Conservation (phyloP, 176 grass and related monocot species). For the Pharus latifolius region DNA sequence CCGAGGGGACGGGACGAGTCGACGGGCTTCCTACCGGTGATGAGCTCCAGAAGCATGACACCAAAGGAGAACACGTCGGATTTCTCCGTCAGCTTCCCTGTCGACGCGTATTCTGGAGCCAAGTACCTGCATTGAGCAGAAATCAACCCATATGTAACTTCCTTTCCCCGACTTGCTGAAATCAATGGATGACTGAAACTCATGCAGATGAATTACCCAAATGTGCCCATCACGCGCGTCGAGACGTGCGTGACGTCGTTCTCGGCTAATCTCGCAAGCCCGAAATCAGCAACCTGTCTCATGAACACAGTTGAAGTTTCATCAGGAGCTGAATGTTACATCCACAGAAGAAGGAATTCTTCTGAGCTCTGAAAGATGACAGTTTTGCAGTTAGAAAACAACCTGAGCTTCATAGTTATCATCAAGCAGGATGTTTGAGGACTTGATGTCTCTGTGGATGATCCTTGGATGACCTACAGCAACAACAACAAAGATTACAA, state of each 20-base stretch:
- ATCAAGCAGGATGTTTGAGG: slow-evolving; percentile 84
- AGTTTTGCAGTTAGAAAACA: neutral
- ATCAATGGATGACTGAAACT: neutral
- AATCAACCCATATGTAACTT: neutral
- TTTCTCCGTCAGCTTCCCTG: slow-evolving; percentile 73
- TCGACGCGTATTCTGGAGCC: slow-evolving; percentile 84
- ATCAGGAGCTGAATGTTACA: neutral
- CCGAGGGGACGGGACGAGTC: slow-evolving; percentile 55
- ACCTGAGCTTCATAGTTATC: slow-evolving; percentile 90
- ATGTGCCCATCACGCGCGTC: slow-evolving; percentile 86
- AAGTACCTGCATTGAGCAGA: slow-evolving; percentile 47
- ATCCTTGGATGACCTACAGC: slow-evolving; percentile 72
- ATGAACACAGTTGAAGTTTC: neutral
- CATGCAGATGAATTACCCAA: slow-evolving; percentile 33
- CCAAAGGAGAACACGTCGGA: slow-evolving; percentile 95
- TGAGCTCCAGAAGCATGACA: slow-evolving; percentile 85
- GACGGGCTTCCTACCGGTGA: slow-evolving; percentile 77
- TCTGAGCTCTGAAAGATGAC: neutral
- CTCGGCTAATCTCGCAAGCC: slow-evolving; percentile 63
- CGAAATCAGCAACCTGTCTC: slow-evolving; percentile 71
- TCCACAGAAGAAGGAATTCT: neutral
- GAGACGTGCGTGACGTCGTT: slow-evolving; percentile 69
- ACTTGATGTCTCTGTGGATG: slow-evolving; percentile 98
- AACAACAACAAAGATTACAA: neutral
- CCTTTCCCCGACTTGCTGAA: neutral